These are phyloP conservation scores for Tricholoma bakamatsutake DNA, from an alignment of 768 basidiomycete genomes.

Conservation along the genomic window DNA sequence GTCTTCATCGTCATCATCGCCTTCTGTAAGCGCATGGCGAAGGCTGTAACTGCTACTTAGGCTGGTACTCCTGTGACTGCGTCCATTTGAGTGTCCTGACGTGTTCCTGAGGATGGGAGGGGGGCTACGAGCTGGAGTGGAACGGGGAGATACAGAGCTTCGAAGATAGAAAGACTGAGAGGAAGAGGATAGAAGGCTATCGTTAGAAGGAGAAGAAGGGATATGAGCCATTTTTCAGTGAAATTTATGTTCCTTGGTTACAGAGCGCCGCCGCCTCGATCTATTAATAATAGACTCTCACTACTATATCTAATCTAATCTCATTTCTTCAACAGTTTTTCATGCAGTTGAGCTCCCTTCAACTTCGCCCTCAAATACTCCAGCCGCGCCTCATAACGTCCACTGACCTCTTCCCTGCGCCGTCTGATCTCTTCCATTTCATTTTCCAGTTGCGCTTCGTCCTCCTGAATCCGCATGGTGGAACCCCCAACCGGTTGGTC, in stretches of 20 bases:
- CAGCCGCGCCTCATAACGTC: conserved; percentile 68
- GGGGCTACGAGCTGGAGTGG: conserved; percentile 32
- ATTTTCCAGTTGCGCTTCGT: conserved; percentile 36
- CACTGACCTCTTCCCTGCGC: conserved; percentile 63
- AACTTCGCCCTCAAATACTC: conserved; percentile 79
- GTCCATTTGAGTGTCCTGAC: conserved; percentile 46
- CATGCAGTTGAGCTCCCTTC: conserved; percentile 79
- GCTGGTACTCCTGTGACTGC: conserved; percentile 51
- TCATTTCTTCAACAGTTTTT: conserved; percentile 66
- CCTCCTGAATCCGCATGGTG: conserved; percentile 22
- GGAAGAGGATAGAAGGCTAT: conserved; percentile 27
- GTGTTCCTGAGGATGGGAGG: conserved; percentile 42
- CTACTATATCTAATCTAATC: conserved; percentile 22
- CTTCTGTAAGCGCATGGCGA: conserved; percentile 37
- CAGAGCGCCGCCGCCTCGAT: conserved; percentile 4
- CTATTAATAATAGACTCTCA: conserved; percentile 14
- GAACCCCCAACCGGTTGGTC: conserved; percentile 25
- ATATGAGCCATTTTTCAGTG: conserved; percentile 10
- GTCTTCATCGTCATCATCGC: conserved; percentile 48
- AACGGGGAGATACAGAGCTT: conserved; percentile 61
- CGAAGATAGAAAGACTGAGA: conserved; percentile 38
- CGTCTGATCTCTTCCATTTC: conserved; percentile 68
- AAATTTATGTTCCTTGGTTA: neutral
- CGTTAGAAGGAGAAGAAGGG: conserved; percentile 27
- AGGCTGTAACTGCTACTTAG: conserved; percentile 48